phyloP scores from a whole-genome alignment of 1,139 yeast species.

The Meyerozyma guilliermondii region DNA sequence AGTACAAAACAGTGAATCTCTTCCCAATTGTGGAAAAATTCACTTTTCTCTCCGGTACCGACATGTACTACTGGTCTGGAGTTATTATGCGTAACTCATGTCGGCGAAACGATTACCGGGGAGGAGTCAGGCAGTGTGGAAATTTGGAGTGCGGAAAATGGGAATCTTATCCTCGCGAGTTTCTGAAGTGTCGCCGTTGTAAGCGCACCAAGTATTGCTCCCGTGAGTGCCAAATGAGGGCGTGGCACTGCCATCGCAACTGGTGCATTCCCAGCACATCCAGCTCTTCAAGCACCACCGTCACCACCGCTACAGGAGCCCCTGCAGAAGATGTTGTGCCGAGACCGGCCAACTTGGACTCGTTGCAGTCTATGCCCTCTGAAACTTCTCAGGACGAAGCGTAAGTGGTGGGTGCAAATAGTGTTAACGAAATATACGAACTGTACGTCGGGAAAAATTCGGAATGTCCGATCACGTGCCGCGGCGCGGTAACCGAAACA shows the following conservation, averaged over 20 bases:
- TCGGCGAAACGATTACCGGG: conserved; percentile 77
- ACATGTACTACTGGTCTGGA: conserved; percentile 94
- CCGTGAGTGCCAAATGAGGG: conserved; percentile 82
- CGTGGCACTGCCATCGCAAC: conserved; percentile 90
- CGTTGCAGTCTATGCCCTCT: neutral
- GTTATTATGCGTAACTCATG: conserved; percentile 95
- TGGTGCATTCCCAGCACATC: conserved; percentile 73
- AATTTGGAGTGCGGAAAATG: conserved; percentile 91
- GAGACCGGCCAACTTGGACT: neutral
- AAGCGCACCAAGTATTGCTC: conserved; percentile 94
- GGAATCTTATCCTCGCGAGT: conserved; percentile 87
- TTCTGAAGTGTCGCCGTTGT: conserved; percentile 92
- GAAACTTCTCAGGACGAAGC: neutral
- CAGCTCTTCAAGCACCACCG: conserved; percentile 12
- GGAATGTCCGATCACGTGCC: neutral
- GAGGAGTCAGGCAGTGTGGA: conserved; percentile 95
- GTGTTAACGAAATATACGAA: neutral
- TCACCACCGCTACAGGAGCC: conserved; percentile 6
- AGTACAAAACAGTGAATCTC: conserved; percentile 58
- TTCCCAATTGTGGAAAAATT: conserved; percentile 91
- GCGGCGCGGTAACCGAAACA: neutral
- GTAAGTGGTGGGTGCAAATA: too few species aligned
- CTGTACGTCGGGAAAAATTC: neutral
- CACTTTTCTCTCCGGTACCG: conserved; percentile 69
- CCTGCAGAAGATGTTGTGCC: neutral